Evolutionary conservation across 768 basidiomycete species (phyloP).

Genomic region (Floccularia luteovirens): DNA sequence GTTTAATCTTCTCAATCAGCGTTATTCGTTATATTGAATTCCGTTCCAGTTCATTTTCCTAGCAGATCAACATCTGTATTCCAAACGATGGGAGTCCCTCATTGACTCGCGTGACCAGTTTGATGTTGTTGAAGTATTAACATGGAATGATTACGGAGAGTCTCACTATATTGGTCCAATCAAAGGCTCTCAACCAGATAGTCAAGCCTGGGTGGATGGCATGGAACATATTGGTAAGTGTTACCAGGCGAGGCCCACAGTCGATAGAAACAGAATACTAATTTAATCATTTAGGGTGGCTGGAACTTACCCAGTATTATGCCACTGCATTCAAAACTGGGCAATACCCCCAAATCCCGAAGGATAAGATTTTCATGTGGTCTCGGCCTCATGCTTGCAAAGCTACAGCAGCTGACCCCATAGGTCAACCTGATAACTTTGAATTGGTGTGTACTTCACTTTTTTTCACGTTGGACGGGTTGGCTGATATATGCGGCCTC

Average conservation of each 20-base stretch:
- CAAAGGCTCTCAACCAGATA: slow-evolving; percentile 63
- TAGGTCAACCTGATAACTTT: slow-evolving; percentile 49
- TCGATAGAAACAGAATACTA: neutral
- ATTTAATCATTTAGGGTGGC: slow-evolving; percentile 38
- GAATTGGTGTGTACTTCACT: slow-evolving; percentile 37
- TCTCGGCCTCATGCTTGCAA: slow-evolving; percentile 55
- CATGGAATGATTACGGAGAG: slow-evolving; percentile 75
- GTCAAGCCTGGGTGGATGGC: slow-evolving; percentile 66
- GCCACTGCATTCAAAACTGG: slow-evolving; percentile 69
- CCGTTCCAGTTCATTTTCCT: slow-evolving; percentile 50
- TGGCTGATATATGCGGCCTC: neutral
- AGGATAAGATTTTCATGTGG: slow-evolving; percentile 65
- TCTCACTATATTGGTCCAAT: slow-evolving; percentile 79
- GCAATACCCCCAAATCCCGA: slow-evolving; percentile 42
- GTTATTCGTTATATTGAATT: neutral
- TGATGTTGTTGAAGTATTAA: slow-evolving; percentile 52
- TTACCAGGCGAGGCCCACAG: slow-evolving; percentile 1
- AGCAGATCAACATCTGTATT: slow-evolving; percentile 60
- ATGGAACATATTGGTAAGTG: slow-evolving; percentile 43
- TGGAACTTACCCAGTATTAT: slow-evolving; percentile 59
- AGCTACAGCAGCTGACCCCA: slow-evolving; percentile 46
- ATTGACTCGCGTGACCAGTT: slow-evolving; percentile 47
- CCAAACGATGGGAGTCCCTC: slow-evolving; percentile 61
- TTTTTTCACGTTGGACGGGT: neutral
- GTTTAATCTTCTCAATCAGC: slow-evolving; percentile 10